These are phyloP conservation scores for Myriosclerotinia scirpicola DNA, from an alignment of 2,329 filamentous ascomycete genomes.

Conservation along the genomic window DNA sequence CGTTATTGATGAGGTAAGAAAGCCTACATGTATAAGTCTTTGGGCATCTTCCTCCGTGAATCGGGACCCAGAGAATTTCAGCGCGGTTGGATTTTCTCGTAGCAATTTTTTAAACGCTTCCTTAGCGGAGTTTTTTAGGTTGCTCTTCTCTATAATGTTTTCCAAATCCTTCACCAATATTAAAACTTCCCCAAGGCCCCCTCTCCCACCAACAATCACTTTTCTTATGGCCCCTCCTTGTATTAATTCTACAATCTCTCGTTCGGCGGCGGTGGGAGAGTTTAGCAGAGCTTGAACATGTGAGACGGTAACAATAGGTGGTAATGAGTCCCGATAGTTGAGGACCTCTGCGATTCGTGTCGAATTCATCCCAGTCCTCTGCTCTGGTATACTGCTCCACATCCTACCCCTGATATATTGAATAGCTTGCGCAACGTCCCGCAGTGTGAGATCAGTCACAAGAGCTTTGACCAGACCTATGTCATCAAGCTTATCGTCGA, in stretches of 20 bases:
- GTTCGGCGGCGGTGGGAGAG: conserved; percentile 64
- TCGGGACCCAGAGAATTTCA: conserved; percentile 43
- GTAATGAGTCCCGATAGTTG: conserved; percentile 57
- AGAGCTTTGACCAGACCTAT: conserved; percentile 57
- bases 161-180: conserved; percentile 59
- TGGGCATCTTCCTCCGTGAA: conserved; percentile 52
- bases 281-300: conserved; percentile 65
- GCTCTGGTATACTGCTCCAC: conserved; percentile 63
- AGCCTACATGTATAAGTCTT: conserved; percentile 63
- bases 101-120: conserved; percentile 55
- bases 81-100: conserved; percentile 49
- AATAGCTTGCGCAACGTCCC: conserved; percentile 65
- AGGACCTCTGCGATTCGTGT: conserved; percentile 63
- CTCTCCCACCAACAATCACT: conserved; percentile 59
- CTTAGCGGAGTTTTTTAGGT: conserved; percentile 47
- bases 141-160: conserved; percentile 45
- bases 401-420: conserved; percentile 59
- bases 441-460: conserved; percentile 55
- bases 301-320: conserved; percentile 63
- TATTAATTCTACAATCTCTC: conserved; percentile 63
- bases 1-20: conserved; percentile 56
- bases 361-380: conserved; percentile 60
- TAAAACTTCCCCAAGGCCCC: conserved; percentile 62
- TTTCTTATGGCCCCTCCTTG: conserved; percentile 58
- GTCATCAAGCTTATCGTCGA: conserved; percentile 57